phyloP scores from a whole-genome alignment of 2,329 filamentous ascomycete genomes.

The Lachnellula occidentalis region DNA sequence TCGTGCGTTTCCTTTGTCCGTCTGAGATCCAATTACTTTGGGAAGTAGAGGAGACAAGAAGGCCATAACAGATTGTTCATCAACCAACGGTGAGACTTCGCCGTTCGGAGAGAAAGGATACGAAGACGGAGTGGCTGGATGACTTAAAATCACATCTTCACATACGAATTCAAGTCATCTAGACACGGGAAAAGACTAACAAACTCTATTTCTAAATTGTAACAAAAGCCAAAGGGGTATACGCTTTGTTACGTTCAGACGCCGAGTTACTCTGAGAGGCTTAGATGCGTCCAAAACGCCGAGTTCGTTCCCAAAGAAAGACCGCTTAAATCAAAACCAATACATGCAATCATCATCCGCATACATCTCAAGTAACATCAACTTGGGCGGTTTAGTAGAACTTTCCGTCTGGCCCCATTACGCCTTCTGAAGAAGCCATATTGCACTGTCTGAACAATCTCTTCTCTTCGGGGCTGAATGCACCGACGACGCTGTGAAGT shows the following conservation, averaged over 20 bases:
- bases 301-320: slow-evolving; percentile 27
- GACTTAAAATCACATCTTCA: neutral
- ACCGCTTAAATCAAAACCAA: slow-evolving; percentile 11
- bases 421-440: slow-evolving; percentile 55
- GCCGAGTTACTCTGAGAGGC: slow-evolving; percentile 31
- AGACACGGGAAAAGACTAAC: neutral
- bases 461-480: slow-evolving; percentile 68
- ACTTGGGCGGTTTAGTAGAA: slow-evolving; percentile 21
- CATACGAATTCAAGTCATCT: neutral
- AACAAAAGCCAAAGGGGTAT: slow-evolving; percentile 29
- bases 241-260: slow-evolving; percentile 32
- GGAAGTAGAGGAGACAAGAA: no score
- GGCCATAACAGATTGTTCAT: no score
- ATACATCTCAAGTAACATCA: neutral
- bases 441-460: slow-evolving; percentile 75
- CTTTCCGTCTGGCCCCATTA: slow-evolving; percentile 30
- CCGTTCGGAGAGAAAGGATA: no score
- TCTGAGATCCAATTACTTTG: no score
- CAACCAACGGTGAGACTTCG: no score
- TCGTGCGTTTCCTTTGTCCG: no score
- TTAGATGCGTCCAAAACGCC: slow-evolving; percentile 31
- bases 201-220: neutral
- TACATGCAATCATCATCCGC: slow-evolving; percentile 3
- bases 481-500: slow-evolving; percentile 65
- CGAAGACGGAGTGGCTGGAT: no score